phyloP scores from a whole-genome alignment of 2,329 filamentous ascomycete species.

The Paraconiothyrium brasiliense region DNA sequence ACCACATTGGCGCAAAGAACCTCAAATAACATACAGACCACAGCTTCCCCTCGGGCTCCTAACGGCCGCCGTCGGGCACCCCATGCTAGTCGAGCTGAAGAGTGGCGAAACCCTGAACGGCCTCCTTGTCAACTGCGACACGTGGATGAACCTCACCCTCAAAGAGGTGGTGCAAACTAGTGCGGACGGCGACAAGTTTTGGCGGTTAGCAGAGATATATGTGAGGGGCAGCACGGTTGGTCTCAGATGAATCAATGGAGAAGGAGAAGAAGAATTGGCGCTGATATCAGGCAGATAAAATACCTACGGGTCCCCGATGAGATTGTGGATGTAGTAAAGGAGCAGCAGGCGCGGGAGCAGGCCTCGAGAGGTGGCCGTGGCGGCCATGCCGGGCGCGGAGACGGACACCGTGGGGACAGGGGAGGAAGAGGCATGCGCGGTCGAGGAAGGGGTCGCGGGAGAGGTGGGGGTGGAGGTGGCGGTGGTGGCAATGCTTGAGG shows the following conservation, averaged over 20 bases:
- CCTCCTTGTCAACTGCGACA: constrained; percentile 95
- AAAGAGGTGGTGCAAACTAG: constrained; percentile 98
- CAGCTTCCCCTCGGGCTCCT: constrained; percentile 79
- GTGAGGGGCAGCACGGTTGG: constrained; percentile 96
- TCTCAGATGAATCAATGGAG: constrained; percentile 24
- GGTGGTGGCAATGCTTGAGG: background rate
- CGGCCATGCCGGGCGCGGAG: constrained; percentile 63
- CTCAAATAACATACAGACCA: constrained; percentile 21
- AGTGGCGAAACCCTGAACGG: constrained; percentile 98
- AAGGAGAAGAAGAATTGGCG: constrained; percentile 4
- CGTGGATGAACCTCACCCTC: constrained; percentile 98
- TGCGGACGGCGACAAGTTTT: constrained; percentile 93
- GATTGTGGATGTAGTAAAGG: constrained; percentile 92
- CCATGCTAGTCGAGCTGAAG: constrained; percentile 97
- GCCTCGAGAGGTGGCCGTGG: constrained; percentile 70
- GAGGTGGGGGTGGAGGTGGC: constrained; percentile 62
- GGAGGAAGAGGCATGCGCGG: constrained; percentile 65
- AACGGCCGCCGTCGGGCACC: constrained; percentile 95
- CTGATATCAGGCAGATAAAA: constrained; percentile 77
- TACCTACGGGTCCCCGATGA: constrained; percentile 96
- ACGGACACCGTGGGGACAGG: constrained; percentile 61
- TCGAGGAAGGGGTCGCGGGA: constrained; percentile 61
- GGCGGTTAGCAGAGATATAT: constrained; percentile 90
- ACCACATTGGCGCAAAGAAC: constrained; percentile 11
- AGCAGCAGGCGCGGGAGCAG: constrained; percentile 81